Percentiles rank a stretch among this genome's conserved stretches.
Evolutionary conservation across 495 filamentous ascomycete genomes (phyloP).

Genomic region (Pseudomonodictys pantanalensis): DNA sequence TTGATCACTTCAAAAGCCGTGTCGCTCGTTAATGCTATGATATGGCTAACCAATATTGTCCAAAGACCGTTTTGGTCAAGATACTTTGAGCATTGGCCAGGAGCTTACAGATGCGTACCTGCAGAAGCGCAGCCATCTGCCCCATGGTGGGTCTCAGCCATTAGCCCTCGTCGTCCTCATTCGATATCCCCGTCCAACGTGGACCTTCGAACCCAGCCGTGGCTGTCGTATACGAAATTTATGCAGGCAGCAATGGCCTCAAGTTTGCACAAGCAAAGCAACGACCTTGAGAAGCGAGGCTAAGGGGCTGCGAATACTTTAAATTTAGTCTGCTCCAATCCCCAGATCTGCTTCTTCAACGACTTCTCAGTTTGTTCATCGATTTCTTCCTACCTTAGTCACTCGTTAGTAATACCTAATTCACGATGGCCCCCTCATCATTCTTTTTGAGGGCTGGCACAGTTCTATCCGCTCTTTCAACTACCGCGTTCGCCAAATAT

Average conservation of each 20-base stretch:
- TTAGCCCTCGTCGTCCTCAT: neutral
- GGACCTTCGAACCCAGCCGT: neutral
- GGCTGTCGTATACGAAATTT: neutral
- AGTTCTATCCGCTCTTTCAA: conserved; percentile 26
- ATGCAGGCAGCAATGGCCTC: neutral
- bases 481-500: conserved; percentile 11
- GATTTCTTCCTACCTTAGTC: conserved; percentile 24
- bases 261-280: neutral
- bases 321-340: too few relatives aligned
- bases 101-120: neutral
- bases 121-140: neutral
- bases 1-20: neutral
- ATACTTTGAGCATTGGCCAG: neutral
- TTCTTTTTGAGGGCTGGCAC: conserved; percentile 26
- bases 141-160: neutral
- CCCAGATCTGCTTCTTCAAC: conserved; percentile 10
- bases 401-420: conserved; percentile 19
- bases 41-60: neutral
- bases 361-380: conserved; percentile 24
- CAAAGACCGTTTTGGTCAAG: neutral
- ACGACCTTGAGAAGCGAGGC: too few relatives aligned
- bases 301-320: too few relatives aligned
- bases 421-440: conserved; percentile 33
- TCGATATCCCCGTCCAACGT: neutral
- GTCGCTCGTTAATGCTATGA: neutral